Evolutionary conservation across 768 basidiomycete species (phyloP), one percentile per base, ranked within the genome.

Genomic region (Coprinopsis cinerea): DNA sequence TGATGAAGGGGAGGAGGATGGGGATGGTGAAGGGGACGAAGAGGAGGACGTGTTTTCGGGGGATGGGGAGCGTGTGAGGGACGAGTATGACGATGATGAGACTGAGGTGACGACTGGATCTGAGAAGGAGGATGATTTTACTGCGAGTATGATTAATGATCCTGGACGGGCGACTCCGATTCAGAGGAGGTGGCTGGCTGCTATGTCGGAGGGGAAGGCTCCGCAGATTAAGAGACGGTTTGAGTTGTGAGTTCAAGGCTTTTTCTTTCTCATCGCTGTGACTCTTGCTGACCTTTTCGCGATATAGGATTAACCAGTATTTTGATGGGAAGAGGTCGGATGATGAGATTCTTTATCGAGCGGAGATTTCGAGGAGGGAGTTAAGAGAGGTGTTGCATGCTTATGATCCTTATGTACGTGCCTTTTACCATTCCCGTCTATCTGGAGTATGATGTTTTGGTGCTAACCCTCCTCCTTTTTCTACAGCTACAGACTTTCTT

Each of bases 251-350:
- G 86, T 64, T 18, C 2, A 34, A 34, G 39, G 3, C 34, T 20
- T 25, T 39, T 41, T 47, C 24, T 32, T 23, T 27, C 14, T 20
- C 11, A 18, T 28, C 20, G 44, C 23, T 50, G 1, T 47, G 15
- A 17, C n/a, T 1, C 9, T 40, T 14, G 7, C 13, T 42, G 37
- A 28, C 15, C 28, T 28, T 26, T 28, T 15, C 26, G 32, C 39
- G 4, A 18, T 3, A 28, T 62, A 94, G 92, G 53, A 88, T 95
- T 45, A 87, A 90, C 52, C 88, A 90, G 58, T 96, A 92, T 62
- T 92, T 97, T 58, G 92, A 98, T 57, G 95, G 95, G 11, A 88
- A 85, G 64, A 83, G 77, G 45, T 90, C 90, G 0, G 88, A 93
- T 53, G 92, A 96, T 56, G 94, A 97, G 65, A 94, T 97, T 51